Evolutionary conservation across 768 basidiomycete species (phyloP).

Genomic region (Agaricus subrufescens): DNA sequence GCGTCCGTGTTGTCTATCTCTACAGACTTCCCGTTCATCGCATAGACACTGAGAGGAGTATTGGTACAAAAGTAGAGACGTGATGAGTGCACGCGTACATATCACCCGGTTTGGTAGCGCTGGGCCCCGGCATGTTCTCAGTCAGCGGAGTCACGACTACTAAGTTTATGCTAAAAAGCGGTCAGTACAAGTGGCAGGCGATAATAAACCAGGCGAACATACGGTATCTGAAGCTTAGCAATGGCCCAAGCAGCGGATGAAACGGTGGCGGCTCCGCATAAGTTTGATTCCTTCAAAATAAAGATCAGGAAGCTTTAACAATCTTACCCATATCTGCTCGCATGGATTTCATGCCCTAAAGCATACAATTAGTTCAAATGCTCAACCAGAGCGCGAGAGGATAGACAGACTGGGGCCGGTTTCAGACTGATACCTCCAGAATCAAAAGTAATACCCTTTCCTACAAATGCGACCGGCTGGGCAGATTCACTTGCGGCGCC

Average conservation of each 20-base stretch:
- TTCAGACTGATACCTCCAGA: constrained; percentile 87
- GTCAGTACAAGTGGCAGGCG: not conserved
- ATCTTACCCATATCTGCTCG: constrained; percentile 77
- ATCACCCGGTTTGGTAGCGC: constrained; percentile 80
- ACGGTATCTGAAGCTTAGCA: constrained; percentile 78
- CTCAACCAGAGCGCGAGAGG: not conserved
- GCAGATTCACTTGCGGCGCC: constrained; percentile 55
- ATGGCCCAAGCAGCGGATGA: constrained; percentile 70
- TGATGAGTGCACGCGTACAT: constrained; percentile 41
- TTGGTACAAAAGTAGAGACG: not conserved
- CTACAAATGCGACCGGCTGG: constrained; percentile 70
- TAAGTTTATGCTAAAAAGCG: constrained; percentile 57
- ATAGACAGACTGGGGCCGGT: constrained; percentile 50
- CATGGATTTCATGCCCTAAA: constrained; percentile 78
- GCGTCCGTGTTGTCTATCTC: constrained; percentile 89
- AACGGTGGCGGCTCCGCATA: constrained; percentile 78
- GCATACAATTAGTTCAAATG: not conserved
- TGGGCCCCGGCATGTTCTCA: constrained; percentile 81
- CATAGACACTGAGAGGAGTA: constrained; percentile 52
- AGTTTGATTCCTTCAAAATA: not conserved
- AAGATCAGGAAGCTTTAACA: not conserved
- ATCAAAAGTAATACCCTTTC: constrained; percentile 90
- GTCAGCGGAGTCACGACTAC: constrained; percentile 69
- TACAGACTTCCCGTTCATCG: constrained; percentile 85
- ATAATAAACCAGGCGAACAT: constrained; percentile 19